Evolutionary conservation across 2,329 filamentous ascomycete genomes (phyloP).

Genomic region (Zopfia rhizophila): DNA sequence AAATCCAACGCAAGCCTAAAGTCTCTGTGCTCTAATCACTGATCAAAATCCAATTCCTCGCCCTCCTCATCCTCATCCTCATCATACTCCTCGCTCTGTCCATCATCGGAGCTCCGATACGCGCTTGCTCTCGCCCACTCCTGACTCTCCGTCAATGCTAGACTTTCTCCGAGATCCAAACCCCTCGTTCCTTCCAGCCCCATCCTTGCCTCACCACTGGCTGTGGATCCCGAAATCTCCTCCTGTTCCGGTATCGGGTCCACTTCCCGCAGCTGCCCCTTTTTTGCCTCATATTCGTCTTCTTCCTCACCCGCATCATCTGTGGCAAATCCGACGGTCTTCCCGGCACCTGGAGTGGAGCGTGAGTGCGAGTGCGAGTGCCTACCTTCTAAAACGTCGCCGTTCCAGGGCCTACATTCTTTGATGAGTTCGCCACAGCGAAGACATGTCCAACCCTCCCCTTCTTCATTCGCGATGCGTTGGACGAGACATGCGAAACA

Average conservation of each 20-base stretch:
- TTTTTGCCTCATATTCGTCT: conserved; percentile 19
- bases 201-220: conserved; percentile 16
- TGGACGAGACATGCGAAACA: conserved; percentile 97
- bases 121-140: conserved; percentile 51
- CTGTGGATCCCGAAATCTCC: conserved; percentile 17
- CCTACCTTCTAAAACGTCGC: conserved; percentile 78
- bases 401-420: conserved; percentile 89
- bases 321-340: conserved; percentile 40
- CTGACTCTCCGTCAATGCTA: conserved; percentile 43
- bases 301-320: conserved; percentile 24
- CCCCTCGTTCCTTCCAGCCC: conserved; percentile 33
- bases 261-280: conserved; percentile 35
- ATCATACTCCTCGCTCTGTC: conserved; percentile 50
- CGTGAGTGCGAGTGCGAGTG: conserved; percentile 24
- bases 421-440: conserved; percentile 86
- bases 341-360: conserved; percentile 17
- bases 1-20: no score
- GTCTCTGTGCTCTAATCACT: conserved; percentile 1
- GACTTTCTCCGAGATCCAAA: conserved; percentile 38
- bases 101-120: conserved; percentile 31
- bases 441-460: conserved; percentile 91
- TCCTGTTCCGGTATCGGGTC: conserved; percentile 46
- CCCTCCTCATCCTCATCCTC: conserved; percentile 50
- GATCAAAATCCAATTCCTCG: conserved; percentile 22
- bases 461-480: conserved; percentile 89